A percentile compares a stretch with the other conserved stretches of the same genome.
phyloP scores from a whole-genome alignment of 2,329 filamentous ascomycete genomes.

The Venturia effusa region DNA sequence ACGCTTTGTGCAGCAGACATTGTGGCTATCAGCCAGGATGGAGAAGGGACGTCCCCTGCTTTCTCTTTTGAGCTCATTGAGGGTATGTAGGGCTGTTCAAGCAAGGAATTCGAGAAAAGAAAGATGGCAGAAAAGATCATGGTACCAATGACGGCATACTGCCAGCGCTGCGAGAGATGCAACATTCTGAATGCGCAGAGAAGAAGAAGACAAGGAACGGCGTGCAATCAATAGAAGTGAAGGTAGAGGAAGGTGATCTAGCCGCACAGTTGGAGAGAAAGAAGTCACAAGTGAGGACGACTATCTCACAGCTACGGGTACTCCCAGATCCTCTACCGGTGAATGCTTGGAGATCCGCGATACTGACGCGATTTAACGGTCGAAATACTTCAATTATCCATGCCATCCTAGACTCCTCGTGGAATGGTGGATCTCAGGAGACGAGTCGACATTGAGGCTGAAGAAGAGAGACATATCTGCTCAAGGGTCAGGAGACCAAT shows the following conservation, averaged over 20 bases:
- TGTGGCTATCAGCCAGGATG: slow-evolving; percentile 5
- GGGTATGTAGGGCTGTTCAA: not conserved
- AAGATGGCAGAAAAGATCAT: not conserved
- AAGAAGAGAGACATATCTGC: not conserved
- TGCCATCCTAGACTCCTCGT: not conserved
- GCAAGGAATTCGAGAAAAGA: not conserved
- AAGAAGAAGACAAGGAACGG: not conserved
- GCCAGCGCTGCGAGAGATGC: not conserved
- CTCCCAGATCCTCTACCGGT: not conserved
- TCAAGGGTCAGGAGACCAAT: not conserved
- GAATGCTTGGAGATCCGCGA: not conserved
- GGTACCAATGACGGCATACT: not conserved
- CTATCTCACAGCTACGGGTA: not conserved
- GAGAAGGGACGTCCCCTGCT: not conserved
- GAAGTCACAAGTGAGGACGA: not conserved
- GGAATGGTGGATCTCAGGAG: not conserved
- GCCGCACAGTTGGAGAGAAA: not conserved
- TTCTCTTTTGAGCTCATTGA: not conserved
- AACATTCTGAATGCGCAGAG: not conserved
- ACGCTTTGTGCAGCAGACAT: slow-evolving; percentile 2
- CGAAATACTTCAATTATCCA: not conserved
- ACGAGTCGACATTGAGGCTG: not conserved
- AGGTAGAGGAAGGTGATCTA: not conserved
- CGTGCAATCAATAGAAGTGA: not conserved
- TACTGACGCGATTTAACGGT: too few species aligned